Percentiles rank a stretch among this genome's conserved stretches.
phyloP scores from a whole-genome alignment of 2,329 filamentous ascomycete genomes.

The Phaeosphaeriaceae sp. region DNA sequence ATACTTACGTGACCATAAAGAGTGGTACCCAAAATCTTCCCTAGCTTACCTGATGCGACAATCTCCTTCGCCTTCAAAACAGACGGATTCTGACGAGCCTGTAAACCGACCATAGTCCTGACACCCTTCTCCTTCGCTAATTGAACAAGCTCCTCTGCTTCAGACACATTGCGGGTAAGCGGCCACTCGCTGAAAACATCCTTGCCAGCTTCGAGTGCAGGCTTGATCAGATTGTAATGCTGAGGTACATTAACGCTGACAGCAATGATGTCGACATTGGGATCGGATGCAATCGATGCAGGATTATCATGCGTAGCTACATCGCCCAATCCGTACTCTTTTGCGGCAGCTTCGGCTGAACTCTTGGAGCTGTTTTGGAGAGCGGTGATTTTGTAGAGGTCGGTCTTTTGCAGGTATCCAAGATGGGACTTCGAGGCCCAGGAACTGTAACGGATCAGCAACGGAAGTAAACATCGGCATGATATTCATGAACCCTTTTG shows the following conservation, averaged over 20 bases:
- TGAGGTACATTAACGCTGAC: slow-evolving; percentile 53
- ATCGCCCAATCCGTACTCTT: slow-evolving; percentile 45
- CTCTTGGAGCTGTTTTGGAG: slow-evolving; percentile 57
- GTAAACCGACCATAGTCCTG: slow-evolving; percentile 57
- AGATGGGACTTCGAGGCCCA: slow-evolving; percentile 52
- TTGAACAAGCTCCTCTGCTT: slow-evolving; percentile 53
- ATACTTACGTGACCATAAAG: slow-evolving; percentile 34
- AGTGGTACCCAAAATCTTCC: slow-evolving; percentile 49
- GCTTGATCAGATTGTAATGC: slow-evolving; percentile 53
- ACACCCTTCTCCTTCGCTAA: slow-evolving; percentile 52
- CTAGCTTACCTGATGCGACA: slow-evolving; percentile 53
- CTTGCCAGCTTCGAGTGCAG: slow-evolving; percentile 50
- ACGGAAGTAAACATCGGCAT: neutral
- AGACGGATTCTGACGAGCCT: slow-evolving; percentile 52
- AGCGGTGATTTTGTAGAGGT: slow-evolving; percentile 57
- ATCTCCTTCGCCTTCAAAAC: slow-evolving; percentile 53
- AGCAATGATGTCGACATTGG: slow-evolving; percentile 58
- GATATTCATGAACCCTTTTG: slow-evolving; percentile 28
- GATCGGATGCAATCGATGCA: slow-evolving; percentile 53
- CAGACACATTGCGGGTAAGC: slow-evolving; percentile 48
- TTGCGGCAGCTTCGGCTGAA: slow-evolving; percentile 50
- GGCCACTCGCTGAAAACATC: slow-evolving; percentile 61
- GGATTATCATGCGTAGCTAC: slow-evolving; percentile 54
- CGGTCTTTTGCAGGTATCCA: slow-evolving; percentile 39
- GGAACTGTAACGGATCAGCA: slow-evolving; percentile 23